phyloP scores from a whole-genome alignment of 345 rosid genomes.

The Balakata baccata region DNA sequence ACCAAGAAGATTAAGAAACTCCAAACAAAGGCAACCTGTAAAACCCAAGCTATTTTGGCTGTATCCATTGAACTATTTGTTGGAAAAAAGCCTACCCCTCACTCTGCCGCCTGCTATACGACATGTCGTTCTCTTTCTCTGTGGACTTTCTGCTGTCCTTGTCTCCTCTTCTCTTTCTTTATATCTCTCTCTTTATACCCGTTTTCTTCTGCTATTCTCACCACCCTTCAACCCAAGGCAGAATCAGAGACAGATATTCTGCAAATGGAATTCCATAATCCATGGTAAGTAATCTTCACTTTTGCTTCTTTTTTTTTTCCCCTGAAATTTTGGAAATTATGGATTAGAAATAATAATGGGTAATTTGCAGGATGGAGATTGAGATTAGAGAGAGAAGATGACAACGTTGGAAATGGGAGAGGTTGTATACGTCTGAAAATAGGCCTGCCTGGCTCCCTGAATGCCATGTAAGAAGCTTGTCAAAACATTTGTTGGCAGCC shows the following conservation, averaged over 20 bases:
- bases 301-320: no score
- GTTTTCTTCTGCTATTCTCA: background rate
- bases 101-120: slow-evolving; percentile 13
- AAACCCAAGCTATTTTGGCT: slow-evolving; percentile 39
- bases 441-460: slow-evolving; percentile 68
- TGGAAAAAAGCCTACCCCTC: background rate
- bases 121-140: background rate
- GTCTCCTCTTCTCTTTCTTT: slow-evolving; percentile 5
- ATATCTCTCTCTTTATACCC: background rate
- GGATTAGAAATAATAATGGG: no score
- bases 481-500: slow-evolving; percentile 31
- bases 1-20: slow-evolving; percentile 17
- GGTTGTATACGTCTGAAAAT: slow-evolving; percentile 1
- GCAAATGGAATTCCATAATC: no score
- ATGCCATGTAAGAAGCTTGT: slow-evolving; percentile 52
- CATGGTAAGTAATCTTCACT: background rate
- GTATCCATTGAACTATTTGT: slow-evolving; percentile 23
- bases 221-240: no score
- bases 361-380: background rate
- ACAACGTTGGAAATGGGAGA: no score
- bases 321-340: no score
- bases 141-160: slow-evolving; percentile 22
- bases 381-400: no score
- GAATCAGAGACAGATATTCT: no score
- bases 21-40: slow-evolving; percentile 30